These are phyloP conservation scores for Debaryomyces udenii DNA, from an alignment of 1,139 yeast species.

Conservation along the genomic window DNA sequence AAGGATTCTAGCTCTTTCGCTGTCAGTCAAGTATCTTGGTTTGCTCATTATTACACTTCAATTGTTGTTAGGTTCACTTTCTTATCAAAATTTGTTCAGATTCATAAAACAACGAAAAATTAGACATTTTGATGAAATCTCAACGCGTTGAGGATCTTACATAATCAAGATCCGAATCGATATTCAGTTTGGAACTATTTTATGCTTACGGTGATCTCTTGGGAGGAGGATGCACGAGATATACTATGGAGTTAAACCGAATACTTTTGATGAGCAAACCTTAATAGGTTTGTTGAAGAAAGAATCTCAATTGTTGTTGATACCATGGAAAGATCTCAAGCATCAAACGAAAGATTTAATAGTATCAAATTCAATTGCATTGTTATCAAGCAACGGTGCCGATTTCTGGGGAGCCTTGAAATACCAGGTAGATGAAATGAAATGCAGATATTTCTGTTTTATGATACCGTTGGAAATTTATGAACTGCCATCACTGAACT, in stretches of 20 bases:
- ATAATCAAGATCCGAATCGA: conserved; percentile 1
- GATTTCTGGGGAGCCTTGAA: conserved; percentile 3
- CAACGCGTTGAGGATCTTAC: conserved; percentile 8
- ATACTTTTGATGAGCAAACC: background rate
- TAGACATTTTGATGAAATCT: conserved; percentile 1
- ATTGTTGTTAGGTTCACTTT: conserved; percentile 1
- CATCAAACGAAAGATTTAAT: conserved; percentile 3
- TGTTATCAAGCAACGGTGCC: conserved; percentile 2
- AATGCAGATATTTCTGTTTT: conserved; percentile 2
- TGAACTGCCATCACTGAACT: too few relatives aligned
- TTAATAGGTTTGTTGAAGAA: conserved; percentile 1
- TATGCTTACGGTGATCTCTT: background rate
- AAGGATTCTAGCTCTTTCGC: conserved; percentile 82
- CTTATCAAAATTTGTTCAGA: conserved; percentile 1
- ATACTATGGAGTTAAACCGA: conserved; percentile 5
- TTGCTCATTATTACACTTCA: conserved; percentile 32
- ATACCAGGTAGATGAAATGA: background rate
- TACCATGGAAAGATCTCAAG: conserved; percentile 2
- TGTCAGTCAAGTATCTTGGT: conserved; percentile 74
- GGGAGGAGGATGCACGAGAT: conserved; percentile 1
- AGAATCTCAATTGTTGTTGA: background rate
- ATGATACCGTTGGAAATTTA: conserved; percentile 3
- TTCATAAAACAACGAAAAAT: conserved; percentile 3
- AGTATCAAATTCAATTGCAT: conserved; percentile 3
- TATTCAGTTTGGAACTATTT: background rate